Evolutionary conservation across 179 eudicot genomes (phyloP).

Genomic region (Beta macrorhiza): DNA sequence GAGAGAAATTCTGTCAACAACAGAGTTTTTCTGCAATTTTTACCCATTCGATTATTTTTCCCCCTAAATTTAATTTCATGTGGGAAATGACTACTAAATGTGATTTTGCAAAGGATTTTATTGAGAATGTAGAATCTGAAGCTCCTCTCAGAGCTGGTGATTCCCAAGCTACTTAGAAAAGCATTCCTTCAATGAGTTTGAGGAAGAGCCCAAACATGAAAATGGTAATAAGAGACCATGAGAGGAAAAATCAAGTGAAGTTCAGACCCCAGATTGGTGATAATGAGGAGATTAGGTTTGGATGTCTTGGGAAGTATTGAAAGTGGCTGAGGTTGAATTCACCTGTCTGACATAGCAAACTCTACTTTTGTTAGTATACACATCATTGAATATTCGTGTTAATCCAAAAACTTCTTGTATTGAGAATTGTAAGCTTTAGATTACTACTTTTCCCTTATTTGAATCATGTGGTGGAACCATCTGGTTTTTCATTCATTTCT

Average conservation of each 20-base stretch:
- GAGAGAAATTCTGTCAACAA: not conserved
- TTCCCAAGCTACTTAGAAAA: not conserved
- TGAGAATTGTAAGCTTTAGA: no score
- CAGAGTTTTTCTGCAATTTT: not conserved
- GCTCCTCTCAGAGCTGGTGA: not conserved
- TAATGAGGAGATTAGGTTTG: not conserved
- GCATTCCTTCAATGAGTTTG: not conserved
- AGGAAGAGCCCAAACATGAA: not conserved
- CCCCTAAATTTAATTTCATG: not conserved
- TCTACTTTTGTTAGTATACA: not conserved
- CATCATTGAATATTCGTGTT: not conserved
- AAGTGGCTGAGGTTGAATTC: not conserved
- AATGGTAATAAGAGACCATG: not conserved
- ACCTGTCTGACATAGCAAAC: not conserved
- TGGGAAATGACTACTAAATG: not conserved
- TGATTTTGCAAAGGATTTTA: not conserved
- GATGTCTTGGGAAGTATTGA: not conserved
- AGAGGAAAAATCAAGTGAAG: not conserved
- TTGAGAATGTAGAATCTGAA: not conserved
- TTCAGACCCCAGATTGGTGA: not conserved
- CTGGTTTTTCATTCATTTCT: not conserved
- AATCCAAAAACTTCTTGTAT: not conserved
- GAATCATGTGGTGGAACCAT: not conserved
- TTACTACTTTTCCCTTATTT: no score
- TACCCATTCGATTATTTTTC: not conserved